Base-by-base conservation (phyloP, 148 eudicot species). In the Silene conica region DNA sequence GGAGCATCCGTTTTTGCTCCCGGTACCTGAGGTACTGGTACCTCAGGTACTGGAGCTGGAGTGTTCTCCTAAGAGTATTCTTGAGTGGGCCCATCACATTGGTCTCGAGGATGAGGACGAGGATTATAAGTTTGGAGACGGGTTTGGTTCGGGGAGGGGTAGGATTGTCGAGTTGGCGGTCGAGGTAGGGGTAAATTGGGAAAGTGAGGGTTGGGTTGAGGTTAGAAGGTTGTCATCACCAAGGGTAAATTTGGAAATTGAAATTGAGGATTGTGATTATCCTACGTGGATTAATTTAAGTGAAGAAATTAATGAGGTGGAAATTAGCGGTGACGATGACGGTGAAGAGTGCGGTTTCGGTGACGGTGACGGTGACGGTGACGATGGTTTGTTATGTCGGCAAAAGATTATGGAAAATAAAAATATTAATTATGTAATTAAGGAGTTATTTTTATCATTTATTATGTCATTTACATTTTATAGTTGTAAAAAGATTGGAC, bases 151-250 rank as follows among this genome's bases (percentile, higher is more conserved):
- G 8, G 79, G 18, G 5, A 65, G 54, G 25, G 84, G 50, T 6
- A 87, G 90, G 70, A 80, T 92, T 12, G 58, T 78, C 2, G 57
- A 76, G 73, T 83, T 88, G 55, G 91, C 82, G n/a, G 58, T 83
- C 5, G 74, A n/a, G 15, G 2, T 46, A 54, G 83, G 87, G 85
- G 87, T 77, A 71, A 85, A 68, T 77, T 92, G 96, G 96, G 97
- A 86, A 88, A 84, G 85, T 41, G 90, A 85, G 2, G 70, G 26
- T 43, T 67, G 70, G 70, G 46, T 43, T 19, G 54, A 67, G 8
- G 70, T 67, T 5, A 67, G 70, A 43, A 64, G 14, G 67, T 54
- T 15, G 55, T 50, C 16, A 34, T 48, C 18, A 5, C 1, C 7
- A 65, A 34, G 67, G 62, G 72, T 46, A 71, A 71, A 10, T 8